Percentiles rank a stretch among this genome's conserved stretches.
These are phyloP conservation scores for Xylariaceae sp. DNA, from an alignment of 2,329 filamentous ascomycete species.

Conservation along the genomic window DNA sequence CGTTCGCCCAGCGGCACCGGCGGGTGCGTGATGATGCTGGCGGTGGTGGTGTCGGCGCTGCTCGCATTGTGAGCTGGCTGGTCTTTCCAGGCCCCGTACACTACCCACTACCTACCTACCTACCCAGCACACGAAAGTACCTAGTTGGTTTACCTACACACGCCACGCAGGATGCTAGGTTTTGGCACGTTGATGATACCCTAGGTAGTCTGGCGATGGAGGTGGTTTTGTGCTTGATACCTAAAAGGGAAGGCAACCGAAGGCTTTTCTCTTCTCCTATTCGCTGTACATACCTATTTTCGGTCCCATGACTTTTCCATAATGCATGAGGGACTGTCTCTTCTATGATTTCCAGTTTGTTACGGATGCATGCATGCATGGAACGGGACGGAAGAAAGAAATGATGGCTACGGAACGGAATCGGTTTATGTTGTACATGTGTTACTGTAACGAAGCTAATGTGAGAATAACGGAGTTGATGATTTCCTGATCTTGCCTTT, in stretches of 20 bases:
- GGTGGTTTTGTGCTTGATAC: too few species aligned
- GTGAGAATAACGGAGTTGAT: neutral
- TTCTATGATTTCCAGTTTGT: neutral
- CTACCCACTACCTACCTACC: too few species aligned
- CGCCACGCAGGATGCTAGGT: too few species aligned
- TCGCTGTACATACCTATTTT: neutral
- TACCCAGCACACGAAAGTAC: too few species aligned
- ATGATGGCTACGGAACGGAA: too few species aligned
- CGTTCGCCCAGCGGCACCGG: neutral
- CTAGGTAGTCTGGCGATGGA: too few species aligned
- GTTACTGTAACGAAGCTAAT: neutral
- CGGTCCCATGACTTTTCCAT: neutral
- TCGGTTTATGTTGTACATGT: neutral
- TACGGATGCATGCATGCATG: neutral
- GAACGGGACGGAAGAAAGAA: neutral
- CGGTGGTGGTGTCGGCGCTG: neutral
- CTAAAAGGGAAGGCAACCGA: too few species aligned
- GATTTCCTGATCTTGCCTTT: neutral
- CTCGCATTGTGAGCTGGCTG: neutral
- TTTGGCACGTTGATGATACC: neutral
- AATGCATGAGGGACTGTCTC: neutral
- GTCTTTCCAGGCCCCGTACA: too few species aligned
- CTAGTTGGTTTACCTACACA: too few species aligned
- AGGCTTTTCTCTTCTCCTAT: neutral
- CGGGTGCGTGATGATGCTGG: constrained; percentile 1